phyloP scores from a whole-genome alignment of 805 yeast species.

The Kodamaea lidongshanica region DNA sequence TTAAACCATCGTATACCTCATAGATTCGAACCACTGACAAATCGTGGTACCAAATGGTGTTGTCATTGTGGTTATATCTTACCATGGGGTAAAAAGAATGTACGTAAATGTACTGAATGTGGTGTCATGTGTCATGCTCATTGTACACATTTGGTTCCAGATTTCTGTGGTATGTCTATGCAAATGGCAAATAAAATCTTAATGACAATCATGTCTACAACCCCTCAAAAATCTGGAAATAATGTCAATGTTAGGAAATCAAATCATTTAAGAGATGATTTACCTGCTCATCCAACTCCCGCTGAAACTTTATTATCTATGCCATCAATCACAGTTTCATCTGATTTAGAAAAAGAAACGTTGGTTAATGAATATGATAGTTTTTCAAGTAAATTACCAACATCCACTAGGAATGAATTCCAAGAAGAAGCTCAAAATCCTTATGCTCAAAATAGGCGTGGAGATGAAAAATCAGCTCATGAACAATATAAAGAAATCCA shows the following conservation, averaged over 20 bases:
- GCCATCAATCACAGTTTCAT: conserved; percentile 8
- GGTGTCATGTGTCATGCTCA: conserved; percentile 90
- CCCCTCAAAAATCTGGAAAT: no score
- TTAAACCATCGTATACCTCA: conserved; percentile 96
- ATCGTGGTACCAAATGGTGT: conserved; percentile 98
- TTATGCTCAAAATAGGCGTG: conserved; percentile 14
- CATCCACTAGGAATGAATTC: conserved; percentile 20
- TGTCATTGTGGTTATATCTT: conserved; percentile 97
- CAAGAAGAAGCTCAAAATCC: conserved; percentile 25
- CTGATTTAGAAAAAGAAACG: conserved; percentile 3
- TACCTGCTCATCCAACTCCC: conserved; percentile 3
- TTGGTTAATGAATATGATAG: conserved; percentile 7
- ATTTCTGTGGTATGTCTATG: conserved; percentile 98
- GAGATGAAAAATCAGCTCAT: conserved; percentile 7
- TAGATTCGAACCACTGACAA: conserved; percentile 85
- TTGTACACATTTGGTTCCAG: conserved; percentile 94
- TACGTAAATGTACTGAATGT: conserved; percentile 88
- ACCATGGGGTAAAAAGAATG: conserved; percentile 92
- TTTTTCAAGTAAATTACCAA: conserved; percentile 22
- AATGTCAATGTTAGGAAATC: no score
- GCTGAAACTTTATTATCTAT: conserved; percentile 1
- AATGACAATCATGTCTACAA: conserved; percentile 74
- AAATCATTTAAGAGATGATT: conserved; percentile 1
- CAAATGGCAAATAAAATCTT: conserved; percentile 90
- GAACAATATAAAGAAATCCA: conserved; percentile 10